These are phyloP conservation scores for Rhizopus arrhizus DNA, from an alignment of 371 early-diverging fungal genomes.

Conservation along the genomic window DNA sequence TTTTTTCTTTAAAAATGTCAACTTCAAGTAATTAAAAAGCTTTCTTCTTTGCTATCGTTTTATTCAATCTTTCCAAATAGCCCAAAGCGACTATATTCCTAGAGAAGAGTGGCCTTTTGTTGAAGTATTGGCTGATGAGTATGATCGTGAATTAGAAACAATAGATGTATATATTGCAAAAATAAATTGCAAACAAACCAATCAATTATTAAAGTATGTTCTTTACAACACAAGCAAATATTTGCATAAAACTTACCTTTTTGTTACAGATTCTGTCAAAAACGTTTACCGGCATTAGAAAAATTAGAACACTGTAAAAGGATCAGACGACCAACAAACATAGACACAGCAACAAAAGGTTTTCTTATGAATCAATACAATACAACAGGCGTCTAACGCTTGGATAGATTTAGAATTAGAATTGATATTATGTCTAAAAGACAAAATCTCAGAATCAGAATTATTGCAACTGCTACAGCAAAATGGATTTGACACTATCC, in stretches of 20 bases:
- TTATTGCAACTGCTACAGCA: conserved; percentile 20
- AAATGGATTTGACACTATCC: conserved; percentile 16
- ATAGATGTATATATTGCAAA: conserved; percentile 39
- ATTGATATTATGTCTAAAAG: conserved; percentile 36
- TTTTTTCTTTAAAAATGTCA: background rate
- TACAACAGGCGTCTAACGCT: background rate
- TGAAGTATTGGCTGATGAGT: conserved; percentile 46
- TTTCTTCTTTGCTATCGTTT: conserved; percentile 1
- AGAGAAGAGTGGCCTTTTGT: conserved; percentile 45
- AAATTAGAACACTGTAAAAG: conserved; percentile 50
- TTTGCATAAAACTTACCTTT: background rate
- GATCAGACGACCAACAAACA: conserved; percentile 32
- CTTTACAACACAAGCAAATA: background rate
- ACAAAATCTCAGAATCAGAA: conserved; percentile 13
- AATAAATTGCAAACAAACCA: conserved; percentile 48
- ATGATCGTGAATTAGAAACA: conserved; percentile 42
- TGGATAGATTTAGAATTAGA: conserved; percentile 2
- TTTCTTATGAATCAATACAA: background rate
- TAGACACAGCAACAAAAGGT: conserved; percentile 8
- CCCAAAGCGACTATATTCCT: conserved; percentile 12
- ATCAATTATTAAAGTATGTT: conserved; percentile 43
- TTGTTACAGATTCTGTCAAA: conserved; percentile 44
- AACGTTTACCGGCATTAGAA: conserved; percentile 37
- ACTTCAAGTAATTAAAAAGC: background rate
- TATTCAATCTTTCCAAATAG: background rate